A percentile compares a stretch with the other conserved stretches of the same genome.
These are phyloP conservation scores for Neonectria coccinea DNA, from an alignment of 2,329 filamentous ascomycete species.

Conservation along the genomic window DNA sequence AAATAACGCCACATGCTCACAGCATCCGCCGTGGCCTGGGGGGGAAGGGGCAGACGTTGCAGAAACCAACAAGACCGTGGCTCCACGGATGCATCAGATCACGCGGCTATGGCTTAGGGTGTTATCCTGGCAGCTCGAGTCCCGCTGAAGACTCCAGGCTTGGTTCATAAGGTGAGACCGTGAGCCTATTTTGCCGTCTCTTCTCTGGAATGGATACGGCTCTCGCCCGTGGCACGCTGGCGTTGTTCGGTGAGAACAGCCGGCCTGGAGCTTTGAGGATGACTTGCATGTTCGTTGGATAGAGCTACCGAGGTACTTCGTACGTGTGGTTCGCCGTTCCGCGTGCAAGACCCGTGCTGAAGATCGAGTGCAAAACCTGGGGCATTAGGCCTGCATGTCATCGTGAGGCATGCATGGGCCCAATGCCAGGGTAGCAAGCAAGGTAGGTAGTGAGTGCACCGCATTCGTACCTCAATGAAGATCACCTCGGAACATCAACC, in stretches of 20 bases:
- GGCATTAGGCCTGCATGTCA: background rate
- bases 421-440: slow-evolving; percentile 5
- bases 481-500: slow-evolving; percentile 7
- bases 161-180: background rate
- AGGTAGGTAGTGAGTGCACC: background rate
- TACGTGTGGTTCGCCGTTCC: background rate
- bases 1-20: background rate
- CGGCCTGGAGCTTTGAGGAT: background rate
- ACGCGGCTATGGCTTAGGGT: background rate
- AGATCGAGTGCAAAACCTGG: background rate
- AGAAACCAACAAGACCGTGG: background rate
- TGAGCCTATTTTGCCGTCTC: background rate
- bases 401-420: background rate
- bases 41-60: background rate
- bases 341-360: background rate
- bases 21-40: background rate
- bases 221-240: background rate
- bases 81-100: background rate
- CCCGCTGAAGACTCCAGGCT: background rate
- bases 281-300: background rate
- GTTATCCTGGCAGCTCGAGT: background rate
- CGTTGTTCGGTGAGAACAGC: background rate
- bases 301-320: background rate
- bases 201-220: background rate
- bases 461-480: background rate